Base-by-base conservation (phyloP, 2,329 filamentous ascomycete species). In the Pyricularia sp. region DNA sequence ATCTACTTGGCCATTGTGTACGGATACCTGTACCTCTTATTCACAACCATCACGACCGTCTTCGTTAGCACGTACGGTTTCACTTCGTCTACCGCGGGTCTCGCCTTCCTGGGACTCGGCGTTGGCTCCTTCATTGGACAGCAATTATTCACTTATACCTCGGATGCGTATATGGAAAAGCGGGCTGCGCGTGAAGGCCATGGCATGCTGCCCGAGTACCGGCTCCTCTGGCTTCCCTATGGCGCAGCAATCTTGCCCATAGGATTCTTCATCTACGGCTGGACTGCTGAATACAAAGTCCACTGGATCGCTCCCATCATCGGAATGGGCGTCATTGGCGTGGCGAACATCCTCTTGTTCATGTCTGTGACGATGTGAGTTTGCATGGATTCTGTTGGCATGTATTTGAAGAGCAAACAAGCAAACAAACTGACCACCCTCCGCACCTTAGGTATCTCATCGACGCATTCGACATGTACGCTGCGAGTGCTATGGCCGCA, bases 201-300 rank as follows among this genome's bases (percentile, higher is more conserved):
- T 26, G 14, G 6, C 2, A 61, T 25, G 28, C 25, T 75, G 63
- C 82, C 84, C 0, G 84, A 86, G 69, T 81, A 84, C 25, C 84
- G 89, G 0, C 81, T 92, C 0, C 85, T 86, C 0, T 78, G 90
- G 4, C 86, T 87, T 31, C 86, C 89, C 71, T 72, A 83, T 11
- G 86, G 83, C 3, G 79, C 82, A 5, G 70, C 85, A 17, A 77
- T 82, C 5, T 78, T 91, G 1, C 89, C 89, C 0, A 75, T 86
- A 50, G 85, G 87, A 2, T 79, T 90, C 23, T 89, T 90, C 78
- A 87, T 84, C 84, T 90, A 90, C 72, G 87, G 87, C 0, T 90
- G 88, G 88, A 89, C 84, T 0, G 82, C 79, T 1, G 77, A 81
- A 65, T 86, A 79, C 72, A 73, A 64, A 4, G 79, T 90, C 12